Conservation (phyloP, 306 rosid species). For the Malus sieversii region DNA sequence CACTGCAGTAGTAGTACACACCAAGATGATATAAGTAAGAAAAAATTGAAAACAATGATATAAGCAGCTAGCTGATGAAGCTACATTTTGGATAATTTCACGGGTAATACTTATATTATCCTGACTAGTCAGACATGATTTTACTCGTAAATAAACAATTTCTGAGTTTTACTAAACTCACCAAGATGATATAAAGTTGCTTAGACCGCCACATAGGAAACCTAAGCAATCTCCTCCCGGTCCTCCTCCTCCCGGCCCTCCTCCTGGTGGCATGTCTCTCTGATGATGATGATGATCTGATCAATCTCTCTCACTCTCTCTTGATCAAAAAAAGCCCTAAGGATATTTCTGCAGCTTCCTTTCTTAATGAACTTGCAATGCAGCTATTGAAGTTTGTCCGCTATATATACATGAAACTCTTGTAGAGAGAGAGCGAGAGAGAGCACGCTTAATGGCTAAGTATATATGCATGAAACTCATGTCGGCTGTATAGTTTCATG, state of each 20-base stretch:
- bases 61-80: background rate
- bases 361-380: background rate
- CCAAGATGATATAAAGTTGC: constrained; percentile 39
- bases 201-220: constrained; percentile 30
- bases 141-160: too few species aligned
- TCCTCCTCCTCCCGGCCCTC: background rate
- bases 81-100: background rate
- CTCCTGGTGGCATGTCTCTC: constrained; percentile 25
- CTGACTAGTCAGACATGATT: too few species aligned
- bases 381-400: background rate
- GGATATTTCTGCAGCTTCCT: background rate
- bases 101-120: too few species aligned
- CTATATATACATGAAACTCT: background rate
- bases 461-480: too few species aligned
- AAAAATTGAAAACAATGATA: background rate
- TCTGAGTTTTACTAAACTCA: constrained; percentile 3
- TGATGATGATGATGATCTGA: background rate
- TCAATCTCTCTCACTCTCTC: constrained; percentile 2
- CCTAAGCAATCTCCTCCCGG: constrained; percentile 24
- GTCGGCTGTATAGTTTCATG: too few species aligned
- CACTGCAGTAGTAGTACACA: constrained; percentile 4
- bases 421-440: background rate
- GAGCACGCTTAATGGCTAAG: background rate
- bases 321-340: background rate
- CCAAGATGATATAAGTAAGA: too few species aligned